phyloP scores from a whole-genome alignment of 2,329 filamentous ascomycete species.

The Hypoxylon sp. region DNA sequence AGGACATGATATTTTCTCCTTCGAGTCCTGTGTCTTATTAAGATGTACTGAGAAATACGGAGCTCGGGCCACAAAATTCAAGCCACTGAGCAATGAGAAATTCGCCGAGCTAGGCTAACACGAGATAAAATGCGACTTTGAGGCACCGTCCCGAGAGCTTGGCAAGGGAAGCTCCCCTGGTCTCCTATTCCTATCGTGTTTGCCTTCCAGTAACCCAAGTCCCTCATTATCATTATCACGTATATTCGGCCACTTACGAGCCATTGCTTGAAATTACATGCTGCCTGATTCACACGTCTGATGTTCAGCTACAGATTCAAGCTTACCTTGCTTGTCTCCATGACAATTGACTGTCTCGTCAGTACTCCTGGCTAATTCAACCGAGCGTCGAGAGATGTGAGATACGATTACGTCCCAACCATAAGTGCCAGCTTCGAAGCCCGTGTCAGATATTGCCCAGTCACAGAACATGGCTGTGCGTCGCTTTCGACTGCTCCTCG shows the following conservation, averaged over 20 bases:
- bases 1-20: no score
- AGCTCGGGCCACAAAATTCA: constrained; percentile 23
- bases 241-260: background rate
- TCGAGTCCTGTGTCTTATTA: no score
- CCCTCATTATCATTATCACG: background rate
- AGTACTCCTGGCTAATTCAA: constrained; percentile 25
- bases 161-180: constrained; percentile 4
- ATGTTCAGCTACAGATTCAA: constrained; percentile 26
- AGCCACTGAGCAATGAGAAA: background rate
- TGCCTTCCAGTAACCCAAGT: background rate
- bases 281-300: constrained; percentile 11
- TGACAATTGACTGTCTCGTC: constrained; percentile 29
- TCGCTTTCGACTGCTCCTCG: constrained; percentile 43
- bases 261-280: background rate
- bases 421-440: constrained; percentile 32
- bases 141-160: constrained; percentile 7
- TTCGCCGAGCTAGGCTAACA: background rate
- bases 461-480: constrained; percentile 41
- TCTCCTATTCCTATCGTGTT: background rate
- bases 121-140: constrained; percentile 10
- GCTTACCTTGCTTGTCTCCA: constrained; percentile 12
- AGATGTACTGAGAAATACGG: no score
- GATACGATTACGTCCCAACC: constrained; percentile 10
- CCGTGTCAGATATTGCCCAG: constrained; percentile 8
- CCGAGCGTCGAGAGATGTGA: constrained; percentile 30